Base-by-base conservation (phyloP, 140 eudicot genomes). In the Ambrosia hybrid region DNA sequence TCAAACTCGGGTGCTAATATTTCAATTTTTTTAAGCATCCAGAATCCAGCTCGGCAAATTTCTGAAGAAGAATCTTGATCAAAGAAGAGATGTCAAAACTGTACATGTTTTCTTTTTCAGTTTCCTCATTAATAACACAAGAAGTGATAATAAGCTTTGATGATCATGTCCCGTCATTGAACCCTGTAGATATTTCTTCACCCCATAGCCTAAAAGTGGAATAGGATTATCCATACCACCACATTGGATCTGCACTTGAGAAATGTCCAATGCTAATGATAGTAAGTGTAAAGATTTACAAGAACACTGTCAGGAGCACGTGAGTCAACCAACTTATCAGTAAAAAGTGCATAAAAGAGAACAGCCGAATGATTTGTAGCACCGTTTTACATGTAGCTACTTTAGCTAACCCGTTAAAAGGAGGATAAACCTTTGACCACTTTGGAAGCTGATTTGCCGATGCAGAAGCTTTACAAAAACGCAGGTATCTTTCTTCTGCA, bases 401-500 rank as follows among this genome's bases (percentile, higher is more conserved):
- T 76, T 79, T 78, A 59, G 98, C 87, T 65, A 92, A 45, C 51
- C 90, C 90, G 17, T 57, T 74, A 46, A 92, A 87, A 43, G 98
- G 98, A 5, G 83, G 80, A 71, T 85, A 92, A 12, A 89, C 80
- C 39, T 80, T 87, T 62, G 88, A 74, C 98, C 98, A 92, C 72
- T 80, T 83, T 2, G 98, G 98, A 13, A 92, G 89, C 78, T 92
- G 98, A 76, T 81, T 76, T 37, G 88, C 81, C 74, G 85, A 58
- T 51, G 98, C 96, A 17, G 98, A 92, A 21, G 78, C 83, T 48
- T 86, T 78, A 70, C 98, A 85, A 60, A 92, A 92, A 21, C 87
- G 92, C 68, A 81, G 68, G 78, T 87, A 92, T 83, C 96, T 83
- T 75, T 92, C 98, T 82, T 92, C 98, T 51, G 96, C 98, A 70